Base-by-base conservation (phyloP, 2,329 filamentous ascomycete species). In the Clarireedia homoeocarpa region DNA sequence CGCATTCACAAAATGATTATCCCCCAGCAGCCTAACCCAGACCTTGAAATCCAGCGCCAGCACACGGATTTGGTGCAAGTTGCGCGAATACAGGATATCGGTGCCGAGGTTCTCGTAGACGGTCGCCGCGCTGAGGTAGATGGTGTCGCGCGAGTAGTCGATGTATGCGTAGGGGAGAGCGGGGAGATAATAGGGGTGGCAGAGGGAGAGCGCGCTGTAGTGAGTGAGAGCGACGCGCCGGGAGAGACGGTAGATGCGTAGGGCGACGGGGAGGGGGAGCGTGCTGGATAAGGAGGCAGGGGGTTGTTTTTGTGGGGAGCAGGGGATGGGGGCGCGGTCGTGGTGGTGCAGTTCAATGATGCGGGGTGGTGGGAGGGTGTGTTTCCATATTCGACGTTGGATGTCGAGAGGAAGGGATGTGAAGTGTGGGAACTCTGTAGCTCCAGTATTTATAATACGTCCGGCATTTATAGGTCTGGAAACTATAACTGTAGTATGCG, bases 1-100 rank as follows among this genome's bases (percentile, higher is more conserved):
- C 3, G 45, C 51, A 48, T 30, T 54, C 4, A 54, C 45, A 2
- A 54, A 54, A 48, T 48, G n/a, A 24, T 54, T 54, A 24, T 54
- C 51, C 9, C 34, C 9, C 9, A 54, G n/a, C 23, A 54, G 5
- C 2, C 15, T 10, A 10, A 23, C 20, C 51, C 51, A 54, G 4
- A 17, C 45, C 4, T 17, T 5, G 10, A 54, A 54, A 5, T 48
- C 24, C 1, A 54, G 2, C 6, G 51, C 51, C 1, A 54, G 46
- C 17, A 48, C 15, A 2, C 6, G 51, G 14, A 54, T 54, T 12
- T 6, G 45, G 3, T 54, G 23, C 1, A 54, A 12, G 9, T 54
- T 30, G 5, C 51, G 23, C 0, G 51, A 48, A 40, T 54, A 54
- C 3, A 54, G 26, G 6, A 54, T 42, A 15, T 54, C 30, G 14